Evolutionary conservation across 2,329 filamentous ascomycete species (phyloP), one percentile per base, ranked within the genome.

Genomic region (Sphaceloma murrayae): DNA sequence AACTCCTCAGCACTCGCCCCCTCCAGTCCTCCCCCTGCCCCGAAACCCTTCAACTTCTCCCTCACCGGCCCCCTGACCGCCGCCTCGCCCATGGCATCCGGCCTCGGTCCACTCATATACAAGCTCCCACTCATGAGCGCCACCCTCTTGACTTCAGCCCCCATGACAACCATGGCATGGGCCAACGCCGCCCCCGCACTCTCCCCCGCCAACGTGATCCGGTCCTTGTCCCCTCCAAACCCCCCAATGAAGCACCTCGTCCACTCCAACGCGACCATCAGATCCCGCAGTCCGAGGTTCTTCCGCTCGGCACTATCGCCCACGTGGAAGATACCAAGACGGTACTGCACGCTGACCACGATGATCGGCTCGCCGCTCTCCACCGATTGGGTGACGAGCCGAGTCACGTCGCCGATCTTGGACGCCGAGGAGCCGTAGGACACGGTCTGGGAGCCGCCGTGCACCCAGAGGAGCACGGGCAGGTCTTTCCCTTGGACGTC

Each of bases 401-500:
- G 39, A 0, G 11, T 24, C 16, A 44, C 32, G 31, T 50, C 46
- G 11, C 67, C 68, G 11, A 68, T 56, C 4, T 60, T 58, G 1
- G 64, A 66, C 3, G 62, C 60, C 16, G 60, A 61, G 13, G 60
- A 65, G 24, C 63, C 67, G 46, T 67, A 70, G 0, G 66, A 67
- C 4, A 69, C 58, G 1, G 64, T 56, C 38, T 69, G 67, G 2
- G 65, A 68, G 7, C 67, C 67, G 59, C 67, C 68, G 47, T 70
- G 64, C 11, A 70, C 66, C 65, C 67, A 70, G 8, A 69, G 47
- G 6, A 69, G 36, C 8, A 70, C 66, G 1, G 67, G 67, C 0
- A 67, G 42, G 2, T 48, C 45, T 0, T 18, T 8, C 1, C 45
- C 40, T 29, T 39, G 34, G 19, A 2, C 11, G 4, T 18, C 31